Base-by-base conservation (phyloP, 768 basidiomycete genomes). In the Termitomyces sp. region DNA sequence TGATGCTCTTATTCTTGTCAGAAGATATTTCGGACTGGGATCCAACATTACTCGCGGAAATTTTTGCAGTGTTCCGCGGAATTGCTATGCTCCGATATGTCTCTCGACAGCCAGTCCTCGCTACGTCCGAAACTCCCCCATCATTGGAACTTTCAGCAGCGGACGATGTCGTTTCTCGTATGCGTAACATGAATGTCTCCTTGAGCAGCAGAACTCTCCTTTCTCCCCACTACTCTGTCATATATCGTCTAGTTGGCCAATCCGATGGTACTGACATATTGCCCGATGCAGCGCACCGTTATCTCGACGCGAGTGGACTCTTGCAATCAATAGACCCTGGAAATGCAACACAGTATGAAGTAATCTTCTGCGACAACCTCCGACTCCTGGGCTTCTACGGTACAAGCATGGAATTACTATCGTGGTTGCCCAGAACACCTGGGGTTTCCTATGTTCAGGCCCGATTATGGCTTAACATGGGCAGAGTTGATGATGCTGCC, bases 41-140 rank as follows among this genome's bases (percentile, higher is more conserved):
- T 65, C 81, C 83, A 18, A 73, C 83, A 22, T 65, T 90, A 28
- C 69, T 89, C 48, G 84, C 83, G 9, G 88, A 92, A 66, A 80
- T 90, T 24, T 86, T 92, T 68, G 87, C 88, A 8, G 84, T 92
- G 28, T 91, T 88, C 63, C 80, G 90, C n/a, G 88, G 88, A 14
- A 72, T 89, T 24, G 83, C 87, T 24, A 87, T 90, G 76, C 74
- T 91, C 20, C 86, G 84, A 28, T 80, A 78, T 57, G 74, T 85
- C 48, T 72, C 79, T 16, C 76, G 76, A 49, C 88, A 87, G 64
- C 83, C 87, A 52, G 79, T 79, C n/a, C 75, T 68, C 49, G 51
- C 43, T 32, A 68, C 71, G 55, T 61, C 63, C 54, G 61, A 60
- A 48, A 50, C 53, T 46, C 59, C 72, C 40, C n/a, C 24, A 57